Conservation (phyloP, 2,329 filamentous ascomycete species). For the Macrophomina pseudophaseolina region DNA sequence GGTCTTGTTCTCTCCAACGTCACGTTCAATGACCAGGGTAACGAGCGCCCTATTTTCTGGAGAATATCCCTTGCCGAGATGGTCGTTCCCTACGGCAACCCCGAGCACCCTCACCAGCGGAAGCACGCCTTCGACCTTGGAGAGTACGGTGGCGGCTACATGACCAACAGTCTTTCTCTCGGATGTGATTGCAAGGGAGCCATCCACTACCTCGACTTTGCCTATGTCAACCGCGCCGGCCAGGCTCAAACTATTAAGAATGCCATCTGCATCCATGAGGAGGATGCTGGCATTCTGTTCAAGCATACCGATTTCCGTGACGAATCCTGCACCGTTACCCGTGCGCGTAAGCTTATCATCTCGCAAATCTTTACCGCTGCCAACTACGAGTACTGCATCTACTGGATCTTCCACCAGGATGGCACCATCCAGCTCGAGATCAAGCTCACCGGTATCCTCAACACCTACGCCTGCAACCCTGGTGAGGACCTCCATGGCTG, state of each 20-base stretch:
- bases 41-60: slow-evolving; percentile 80
- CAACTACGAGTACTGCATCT: slow-evolving; percentile 90
- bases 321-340: slow-evolving; percentile 82
- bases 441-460: slow-evolving; percentile 86
- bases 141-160: slow-evolving; percentile 81
- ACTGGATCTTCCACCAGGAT: slow-evolving; percentile 93
- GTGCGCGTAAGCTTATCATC: slow-evolving; percentile 82
- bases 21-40: slow-evolving; percentile 83
- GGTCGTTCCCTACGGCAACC: slow-evolving; percentile 89
- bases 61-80: slow-evolving; percentile 88
- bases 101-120: slow-evolving; percentile 77
- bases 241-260: slow-evolving; percentile 85
- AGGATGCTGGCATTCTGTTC: slow-evolving; percentile 89
- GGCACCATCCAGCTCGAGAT: slow-evolving; percentile 91
- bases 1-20: slow-evolving; percentile 91
- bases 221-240: slow-evolving; percentile 79
- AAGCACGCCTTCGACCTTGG: slow-evolving; percentile 84
- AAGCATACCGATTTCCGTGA: slow-evolving; percentile 96
- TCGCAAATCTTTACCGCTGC: slow-evolving; percentile 94
- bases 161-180: slow-evolving; percentile 77
- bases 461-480: slow-evolving; percentile 82
- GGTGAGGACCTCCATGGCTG: slow-evolving; percentile 84
- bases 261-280: slow-evolving; percentile 93
- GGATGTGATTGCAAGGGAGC: slow-evolving; percentile 88
- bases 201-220: slow-evolving; percentile 89